Conservation (phyloP, 805 yeast species). For the Yarrowia yakushimensis region DNA sequence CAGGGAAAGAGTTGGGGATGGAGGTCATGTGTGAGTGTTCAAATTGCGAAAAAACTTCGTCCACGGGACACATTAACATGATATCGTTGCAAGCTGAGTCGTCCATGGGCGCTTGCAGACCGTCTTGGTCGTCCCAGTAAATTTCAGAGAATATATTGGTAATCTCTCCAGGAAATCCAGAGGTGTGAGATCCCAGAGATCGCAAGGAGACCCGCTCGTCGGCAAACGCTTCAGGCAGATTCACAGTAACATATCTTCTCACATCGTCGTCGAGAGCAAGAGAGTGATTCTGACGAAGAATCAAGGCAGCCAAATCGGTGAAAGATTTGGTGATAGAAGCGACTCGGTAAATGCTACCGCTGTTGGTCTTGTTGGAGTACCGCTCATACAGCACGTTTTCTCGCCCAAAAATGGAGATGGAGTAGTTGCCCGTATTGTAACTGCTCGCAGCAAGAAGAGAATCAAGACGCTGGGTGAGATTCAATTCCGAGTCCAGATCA, state of each 20-base stretch:
- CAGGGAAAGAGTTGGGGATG: slow-evolving; percentile 5
- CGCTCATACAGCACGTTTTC: neutral
- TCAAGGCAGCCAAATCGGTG: neutral
- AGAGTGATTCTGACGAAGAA: neutral
- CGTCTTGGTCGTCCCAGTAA: neutral
- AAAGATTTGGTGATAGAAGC: slow-evolving; percentile 3
- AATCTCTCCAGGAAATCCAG: slow-evolving; percentile 2
- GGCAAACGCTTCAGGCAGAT: neutral
- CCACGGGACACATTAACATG: neutral
- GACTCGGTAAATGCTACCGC: neutral
- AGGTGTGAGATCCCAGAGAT: slow-evolving; percentile 6
- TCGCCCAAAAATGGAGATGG: neutral
- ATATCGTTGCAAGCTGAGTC: neutral
- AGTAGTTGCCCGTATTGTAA: slow-evolving; percentile 6
- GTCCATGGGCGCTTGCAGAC: neutral
- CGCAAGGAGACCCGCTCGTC: neutral
- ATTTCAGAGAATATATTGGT: neutral
- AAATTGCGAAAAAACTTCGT: neutral
- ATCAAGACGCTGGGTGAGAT: neutral
- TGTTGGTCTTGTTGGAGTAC: neutral
- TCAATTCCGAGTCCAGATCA: neutral
- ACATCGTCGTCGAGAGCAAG: slow-evolving; percentile 5
- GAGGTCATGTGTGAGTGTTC: neutral
- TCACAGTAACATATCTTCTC: neutral
- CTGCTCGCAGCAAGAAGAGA: neutral